Evolutionary conservation across 768 basidiomycete genomes (phyloP).

Genomic region (Hebeloma cylindrosporum): DNA sequence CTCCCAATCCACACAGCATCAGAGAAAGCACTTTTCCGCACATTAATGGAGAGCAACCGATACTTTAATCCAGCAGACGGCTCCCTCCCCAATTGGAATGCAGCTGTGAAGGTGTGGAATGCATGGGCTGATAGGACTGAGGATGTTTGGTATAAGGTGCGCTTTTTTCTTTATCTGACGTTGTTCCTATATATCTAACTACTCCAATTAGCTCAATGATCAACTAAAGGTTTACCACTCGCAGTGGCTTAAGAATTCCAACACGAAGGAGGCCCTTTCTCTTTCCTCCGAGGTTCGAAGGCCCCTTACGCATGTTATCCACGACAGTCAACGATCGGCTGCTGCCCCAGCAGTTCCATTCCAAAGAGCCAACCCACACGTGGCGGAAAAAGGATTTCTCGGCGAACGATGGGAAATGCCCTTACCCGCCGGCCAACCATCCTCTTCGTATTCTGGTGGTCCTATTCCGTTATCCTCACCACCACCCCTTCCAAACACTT

Average conservation of each 20-base stretch:
- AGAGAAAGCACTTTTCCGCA: conserved; percentile 21
- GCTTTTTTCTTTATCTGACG: neutral
- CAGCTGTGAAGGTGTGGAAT: conserved; percentile 16
- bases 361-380: neutral
- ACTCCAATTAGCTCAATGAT: conserved; percentile 15
- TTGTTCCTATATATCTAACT: neutral
- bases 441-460: no score
- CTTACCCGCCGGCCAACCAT: no score
- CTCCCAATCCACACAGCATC: conserved; percentile 23
- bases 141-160: conserved; percentile 18
- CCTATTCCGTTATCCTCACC: no score
- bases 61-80: conserved; percentile 11
- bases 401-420: no score
- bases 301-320: neutral
- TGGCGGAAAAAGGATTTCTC: no score
- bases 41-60: conserved; percentile 15
- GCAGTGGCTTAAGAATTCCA: conserved; percentile 7
- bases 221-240: conserved; percentile 17
- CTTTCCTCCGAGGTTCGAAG: conserved; percentile 4
- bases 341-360: conserved; percentile 7
- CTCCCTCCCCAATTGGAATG: conserved; percentile 9
- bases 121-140: neutral
- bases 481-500: no score
- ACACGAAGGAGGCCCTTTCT: conserved; percentile 16
- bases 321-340: conserved; percentile 8